Conservation (phyloP, 441 rosid species). For the Syzygium malaccense region DNA sequence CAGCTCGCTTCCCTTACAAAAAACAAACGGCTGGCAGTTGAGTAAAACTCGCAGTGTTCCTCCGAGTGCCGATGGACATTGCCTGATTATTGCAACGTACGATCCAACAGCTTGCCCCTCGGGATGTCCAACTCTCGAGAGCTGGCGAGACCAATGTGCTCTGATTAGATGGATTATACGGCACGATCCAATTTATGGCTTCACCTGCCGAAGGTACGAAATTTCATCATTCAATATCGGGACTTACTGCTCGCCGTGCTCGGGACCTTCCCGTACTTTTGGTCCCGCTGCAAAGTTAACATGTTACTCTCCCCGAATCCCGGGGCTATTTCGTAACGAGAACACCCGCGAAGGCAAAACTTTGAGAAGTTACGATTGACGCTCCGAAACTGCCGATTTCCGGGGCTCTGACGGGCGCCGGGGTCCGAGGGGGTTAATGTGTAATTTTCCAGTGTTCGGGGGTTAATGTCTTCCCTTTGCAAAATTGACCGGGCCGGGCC, state of each 20-base stretch:
- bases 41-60: neutral
- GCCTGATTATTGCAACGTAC: neutral
- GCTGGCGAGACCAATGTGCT: neutral
- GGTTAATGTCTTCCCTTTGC: rapidly evolving
- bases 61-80: neutral
- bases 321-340: too few relatives aligned
- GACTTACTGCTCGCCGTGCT: neutral
- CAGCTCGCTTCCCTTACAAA: neutral
- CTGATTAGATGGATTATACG: neutral
- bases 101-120: neutral
- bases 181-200: neutral
- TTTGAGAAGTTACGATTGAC: neutral
- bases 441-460: neutral
- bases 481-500: neutral
- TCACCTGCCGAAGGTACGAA: neutral
- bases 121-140: neutral
- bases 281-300: neutral
- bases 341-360: neutral
- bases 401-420: neutral
- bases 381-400: neutral
- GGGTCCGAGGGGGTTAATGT: neutral
- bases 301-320: neutral
- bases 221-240: neutral
- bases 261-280: neutral
- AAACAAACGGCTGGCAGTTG: neutral